A percentile compares a stretch with the other conserved stretches of the same genome.
phyloP scores from a whole-genome alignment of 169 alveolate genomes.

The Eimeria brunetti region DNA sequence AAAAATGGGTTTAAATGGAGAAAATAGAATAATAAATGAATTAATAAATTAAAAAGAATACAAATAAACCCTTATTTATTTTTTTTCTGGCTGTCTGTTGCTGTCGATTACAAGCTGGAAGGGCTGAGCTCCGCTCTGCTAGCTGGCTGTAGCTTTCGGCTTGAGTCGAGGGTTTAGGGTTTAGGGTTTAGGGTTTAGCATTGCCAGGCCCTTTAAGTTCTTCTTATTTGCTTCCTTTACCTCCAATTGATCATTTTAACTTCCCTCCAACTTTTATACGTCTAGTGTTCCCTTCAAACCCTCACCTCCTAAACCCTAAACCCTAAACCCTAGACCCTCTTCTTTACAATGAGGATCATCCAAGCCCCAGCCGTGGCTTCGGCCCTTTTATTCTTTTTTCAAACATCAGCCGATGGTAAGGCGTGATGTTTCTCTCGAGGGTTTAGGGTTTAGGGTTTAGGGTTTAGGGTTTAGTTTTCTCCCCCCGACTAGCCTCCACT shows the following conservation, averaged over 20 bases:
- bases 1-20: too few relatives aligned
- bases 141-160: not conserved
- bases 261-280: not conserved
- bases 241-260: not conserved
- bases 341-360: not conserved
- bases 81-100: too few relatives aligned
- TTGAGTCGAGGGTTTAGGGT: too few relatives aligned
- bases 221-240: not conserved
- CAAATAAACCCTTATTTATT: too few relatives aligned
- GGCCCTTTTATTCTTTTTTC: not conserved
- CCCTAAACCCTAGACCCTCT: slow-evolving; percentile 37
- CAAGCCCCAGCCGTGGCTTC: slow-evolving; percentile 13
- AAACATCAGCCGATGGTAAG: not conserved
- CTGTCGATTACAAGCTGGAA: too few relatives aligned
- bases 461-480: not conserved
- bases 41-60: too few relatives aligned
- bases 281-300: not conserved
- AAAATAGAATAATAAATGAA: too few relatives aligned
- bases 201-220: too few relatives aligned
- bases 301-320: slow-evolving; percentile 3
- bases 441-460: slow-evolving; percentile 49
- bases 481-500: too few relatives aligned
- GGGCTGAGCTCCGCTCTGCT: too few relatives aligned
- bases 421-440: not conserved
- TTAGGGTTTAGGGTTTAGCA: too few relatives aligned